A percentile compares a stretch with the other conserved stretches of the same genome.
phyloP scores from a whole-genome alignment of 768 basidiomycete species.

The Boletus reticuloceps region DNA sequence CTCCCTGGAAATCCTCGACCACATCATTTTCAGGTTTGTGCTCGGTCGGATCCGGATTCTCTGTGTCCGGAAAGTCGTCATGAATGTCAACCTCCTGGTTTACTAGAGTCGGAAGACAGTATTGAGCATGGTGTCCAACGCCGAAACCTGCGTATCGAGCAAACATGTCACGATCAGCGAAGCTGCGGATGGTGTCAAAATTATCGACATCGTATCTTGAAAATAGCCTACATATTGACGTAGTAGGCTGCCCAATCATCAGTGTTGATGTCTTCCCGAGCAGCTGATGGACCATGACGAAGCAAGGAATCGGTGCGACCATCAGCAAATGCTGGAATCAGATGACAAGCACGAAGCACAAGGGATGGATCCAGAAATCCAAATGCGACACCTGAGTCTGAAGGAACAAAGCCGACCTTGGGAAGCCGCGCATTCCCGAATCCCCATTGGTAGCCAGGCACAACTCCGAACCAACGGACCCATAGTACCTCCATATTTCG shows the following conservation, averaged over 20 bases:
- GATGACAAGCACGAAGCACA: conserved; percentile 20
- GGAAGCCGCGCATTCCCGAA: conserved; percentile 13
- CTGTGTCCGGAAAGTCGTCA: too few relatives aligned
- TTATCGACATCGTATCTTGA: too few relatives aligned
- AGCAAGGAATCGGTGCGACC: conserved; percentile 13
- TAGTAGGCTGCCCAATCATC: conserved; percentile 14
- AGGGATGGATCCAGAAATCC: not conserved
- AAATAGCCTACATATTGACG: conserved; percentile 10
- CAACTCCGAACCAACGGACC: not conserved
- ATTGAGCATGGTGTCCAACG: too few relatives aligned
- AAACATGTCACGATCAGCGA: too few relatives aligned
- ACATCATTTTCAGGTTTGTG: too few relatives aligned
- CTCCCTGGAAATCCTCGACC: too few relatives aligned
- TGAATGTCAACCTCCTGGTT: too few relatives aligned
- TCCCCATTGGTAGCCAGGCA: conserved; percentile 6
- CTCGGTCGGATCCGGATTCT: too few relatives aligned
- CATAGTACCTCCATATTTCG: conserved; percentile 22
- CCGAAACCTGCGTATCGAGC: too few relatives aligned
- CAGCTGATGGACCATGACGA: not conserved
- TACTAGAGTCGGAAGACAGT: too few relatives aligned
- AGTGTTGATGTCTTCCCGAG: not conserved
- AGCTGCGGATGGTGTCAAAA: too few relatives aligned
- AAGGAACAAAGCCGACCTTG: conserved; percentile 20
- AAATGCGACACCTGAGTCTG: conserved; percentile 9
- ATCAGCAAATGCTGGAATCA: conserved; percentile 25